Evolutionary conservation across 1,139 yeast species (phyloP).

Genomic region (Zygoascus hellenicus): DNA sequence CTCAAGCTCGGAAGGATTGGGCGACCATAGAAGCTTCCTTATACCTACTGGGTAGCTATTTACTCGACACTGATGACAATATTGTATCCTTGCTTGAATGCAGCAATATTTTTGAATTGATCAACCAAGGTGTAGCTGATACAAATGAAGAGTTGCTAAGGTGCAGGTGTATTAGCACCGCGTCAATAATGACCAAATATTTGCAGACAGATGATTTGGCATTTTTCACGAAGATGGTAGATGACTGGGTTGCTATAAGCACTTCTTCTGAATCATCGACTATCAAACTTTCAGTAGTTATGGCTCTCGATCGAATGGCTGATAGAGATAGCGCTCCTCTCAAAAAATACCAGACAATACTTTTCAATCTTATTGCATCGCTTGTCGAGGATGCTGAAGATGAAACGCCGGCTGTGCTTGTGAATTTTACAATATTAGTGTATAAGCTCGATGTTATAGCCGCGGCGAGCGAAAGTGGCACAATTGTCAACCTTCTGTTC

Average conservation of each 20-base stretch:
- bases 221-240: not conserved
- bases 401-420: constrained; percentile 69
- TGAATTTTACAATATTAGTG: constrained; percentile 62
- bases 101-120: not conserved
- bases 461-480: constrained; percentile 36
- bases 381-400: constrained; percentile 67
- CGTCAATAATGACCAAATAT: constrained; percentile 3
- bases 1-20: constrained; percentile 6
- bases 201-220: not conserved
- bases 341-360: constrained; percentile 15
- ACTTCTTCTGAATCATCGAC: not conserved
- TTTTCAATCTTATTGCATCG: constrained; percentile 39
- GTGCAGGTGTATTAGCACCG: constrained; percentile 1
- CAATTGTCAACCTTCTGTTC: constrained; percentile 53
- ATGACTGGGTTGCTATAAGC: not conserved
- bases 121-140: not conserved
- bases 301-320: constrained; percentile 7
- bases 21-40: constrained; percentile 10
- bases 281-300: constrained; percentile 4
- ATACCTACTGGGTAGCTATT: constrained; percentile 11
- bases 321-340: not conserved
- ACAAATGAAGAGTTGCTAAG: not conserved
- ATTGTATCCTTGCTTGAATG: not conserved
- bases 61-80: constrained; percentile 9
- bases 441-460: constrained; percentile 41